Evolutionary conservation across 2,329 filamentous ascomycete genomes (phyloP).

Genomic region (Geoglossum cookeanum): DNA sequence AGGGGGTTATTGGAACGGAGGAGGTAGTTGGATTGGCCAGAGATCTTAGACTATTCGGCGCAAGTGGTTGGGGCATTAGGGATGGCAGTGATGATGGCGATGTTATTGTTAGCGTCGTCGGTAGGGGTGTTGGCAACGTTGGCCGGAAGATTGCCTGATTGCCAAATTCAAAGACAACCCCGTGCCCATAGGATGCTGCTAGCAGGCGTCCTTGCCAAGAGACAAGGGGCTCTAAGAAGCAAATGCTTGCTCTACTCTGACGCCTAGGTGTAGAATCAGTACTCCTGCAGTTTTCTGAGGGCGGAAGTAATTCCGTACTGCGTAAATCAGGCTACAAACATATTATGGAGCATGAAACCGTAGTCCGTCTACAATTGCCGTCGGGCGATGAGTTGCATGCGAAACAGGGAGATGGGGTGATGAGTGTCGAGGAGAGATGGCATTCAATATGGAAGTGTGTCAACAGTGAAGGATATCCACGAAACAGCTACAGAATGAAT

Average conservation of each 20-base stretch:
- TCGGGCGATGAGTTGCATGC: not conserved
- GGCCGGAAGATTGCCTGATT: constrained; percentile 75
- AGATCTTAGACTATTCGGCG: constrained; percentile 75
- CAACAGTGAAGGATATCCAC: too few species aligned
- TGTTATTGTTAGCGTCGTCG: constrained; percentile 78
- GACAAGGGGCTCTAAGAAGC: too few species aligned
- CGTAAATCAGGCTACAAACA: not conserved
- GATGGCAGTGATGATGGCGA: constrained; percentile 42
- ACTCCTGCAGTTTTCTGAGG: too few species aligned
- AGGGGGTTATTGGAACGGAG: constrained; percentile 64
- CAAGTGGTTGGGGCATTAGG: constrained; percentile 75
- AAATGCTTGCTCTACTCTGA: too few species aligned
- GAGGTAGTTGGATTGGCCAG: constrained; percentile 62
- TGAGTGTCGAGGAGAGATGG: not conserved
- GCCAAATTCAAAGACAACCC: constrained; percentile 18
- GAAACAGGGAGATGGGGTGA: not conserved
- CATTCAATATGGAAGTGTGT: not conserved
- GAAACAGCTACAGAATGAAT: too few species aligned
- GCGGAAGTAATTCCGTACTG: too few species aligned
- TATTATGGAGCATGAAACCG: not conserved
- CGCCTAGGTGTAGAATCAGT: too few species aligned
- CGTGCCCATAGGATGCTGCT: too few species aligned
- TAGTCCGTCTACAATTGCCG: not conserved
- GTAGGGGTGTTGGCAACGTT: constrained; percentile 82
- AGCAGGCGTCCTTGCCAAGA: too few species aligned